Base-by-base conservation (phyloP, 441 rosid genomes). In the Omphalea diandra region DNA sequence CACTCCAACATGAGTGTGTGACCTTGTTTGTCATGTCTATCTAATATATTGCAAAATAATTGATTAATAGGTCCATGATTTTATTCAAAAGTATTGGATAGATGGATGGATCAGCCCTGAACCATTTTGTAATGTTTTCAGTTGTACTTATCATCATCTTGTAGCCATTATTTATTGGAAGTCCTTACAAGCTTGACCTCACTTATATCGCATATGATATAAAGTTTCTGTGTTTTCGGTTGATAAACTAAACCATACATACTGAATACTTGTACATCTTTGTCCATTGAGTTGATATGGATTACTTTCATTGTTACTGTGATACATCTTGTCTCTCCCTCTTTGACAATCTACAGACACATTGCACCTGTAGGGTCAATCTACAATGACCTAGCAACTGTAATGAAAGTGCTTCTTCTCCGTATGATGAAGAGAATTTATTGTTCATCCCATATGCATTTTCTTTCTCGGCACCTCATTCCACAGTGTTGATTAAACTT, bases 11-110 rank as follows among this genome's bases (percentile, higher is more conserved):
- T n/a, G n/a, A n/a, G n/a, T n/a, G 17, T 15, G 15, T 41, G 31
- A 22, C 53, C 33, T 63, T 62, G 52, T 63, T 63, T 44, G 29
- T 63, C 22, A 35, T 40, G 50, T 62, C 47, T 59, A 59, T 35
- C 15, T 22, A 35, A 35, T 59, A 6, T 8, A 24, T 26, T 53
- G 17, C 31, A 29, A 15, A 57, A 31, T 32, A 17, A 32, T 57
- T 57, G 3, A 54, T 27, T 12, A 26, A 11, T 55, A 43, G 14
- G 11, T 43, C 3, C 47, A 10, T 12, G 18, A 10, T 43, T 11
- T 43, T 43, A 14, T n/a, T n/a, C n/a, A n/a, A n/a, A n/a, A n/a
- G n/a, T n/a, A n/a, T n/a, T n/a, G n/a, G n/a, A n/a, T n/a, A n/a
- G n/a, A n/a, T n/a, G n/a, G n/a, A n/a, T n/a, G n/a, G n/a, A n/a